A percentile compares a stretch with the other conserved stretches of the same genome.
Conservation (phyloP, 352 stramenopile genomes). For the Pythium chondricola region DNA sequence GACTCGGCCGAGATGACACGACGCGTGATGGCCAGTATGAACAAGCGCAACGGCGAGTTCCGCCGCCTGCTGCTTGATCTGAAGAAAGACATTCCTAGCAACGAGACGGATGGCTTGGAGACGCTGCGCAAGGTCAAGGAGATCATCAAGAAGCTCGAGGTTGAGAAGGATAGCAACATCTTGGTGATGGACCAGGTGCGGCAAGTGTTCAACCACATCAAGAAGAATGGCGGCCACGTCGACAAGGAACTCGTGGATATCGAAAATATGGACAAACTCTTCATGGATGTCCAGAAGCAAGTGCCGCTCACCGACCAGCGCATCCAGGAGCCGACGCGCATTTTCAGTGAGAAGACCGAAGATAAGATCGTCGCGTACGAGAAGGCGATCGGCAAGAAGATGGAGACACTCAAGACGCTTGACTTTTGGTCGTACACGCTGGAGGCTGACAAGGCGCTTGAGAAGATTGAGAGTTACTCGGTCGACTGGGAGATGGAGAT, state of each 20-base stretch:
- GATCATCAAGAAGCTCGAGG: conserved; percentile 74
- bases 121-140: conserved; percentile 81
- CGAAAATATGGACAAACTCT: conserved; percentile 82
- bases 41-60: conserved; percentile 81
- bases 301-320: conserved; percentile 71
- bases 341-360: conserved; percentile 90
- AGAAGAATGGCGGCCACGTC: conserved; percentile 70
- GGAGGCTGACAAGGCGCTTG: conserved; percentile 69
- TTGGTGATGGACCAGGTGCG: conserved; percentile 74
- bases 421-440: conserved; percentile 82
- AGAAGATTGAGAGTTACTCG: conserved; percentile 82
- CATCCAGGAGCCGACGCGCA: conserved; percentile 66
- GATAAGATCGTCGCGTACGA: conserved; percentile 93
- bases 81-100: conserved; percentile 77
- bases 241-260: conserved; percentile 82
- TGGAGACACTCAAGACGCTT: conserved; percentile 71
- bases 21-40: conserved; percentile 74
- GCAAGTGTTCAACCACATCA: conserved; percentile 74
- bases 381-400: conserved; percentile 80
- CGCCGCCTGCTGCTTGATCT: conserved; percentile 72
- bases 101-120: conserved; percentile 71
- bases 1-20: conserved; percentile 66
- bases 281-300: conserved; percentile 73
- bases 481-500: conserved; percentile 86
- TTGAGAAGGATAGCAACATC: conserved; percentile 58